Percentiles rank a stretch among this genome's conserved stretches.
These are phyloP conservation scores for Leersia perrieri DNA, from an alignment of 176 grass and related monocot genomes.

Conservation along the genomic window DNA sequence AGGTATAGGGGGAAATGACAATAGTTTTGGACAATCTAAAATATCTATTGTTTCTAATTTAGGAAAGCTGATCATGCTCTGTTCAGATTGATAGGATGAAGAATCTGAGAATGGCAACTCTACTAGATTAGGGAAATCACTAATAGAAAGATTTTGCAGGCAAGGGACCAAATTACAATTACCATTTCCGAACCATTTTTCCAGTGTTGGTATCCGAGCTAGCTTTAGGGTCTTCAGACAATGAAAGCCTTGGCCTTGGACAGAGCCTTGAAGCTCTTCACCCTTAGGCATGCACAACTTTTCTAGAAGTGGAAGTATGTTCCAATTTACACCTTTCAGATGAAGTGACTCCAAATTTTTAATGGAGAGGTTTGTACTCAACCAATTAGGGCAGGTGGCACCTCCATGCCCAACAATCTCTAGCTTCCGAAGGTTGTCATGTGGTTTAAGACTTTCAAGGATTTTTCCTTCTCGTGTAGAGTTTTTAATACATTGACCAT, in stretches of 20 bases:
- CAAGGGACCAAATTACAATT: not conserved
- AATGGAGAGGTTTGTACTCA: not conserved
- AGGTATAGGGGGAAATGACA: not conserved
- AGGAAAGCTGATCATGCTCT: not conserved
- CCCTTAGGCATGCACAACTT: not conserved
- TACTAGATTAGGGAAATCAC: not conserved
- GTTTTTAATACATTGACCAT: accelerated
- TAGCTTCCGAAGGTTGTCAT: not conserved
- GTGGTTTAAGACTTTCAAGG: not conserved
- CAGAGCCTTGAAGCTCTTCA: too few species aligned
- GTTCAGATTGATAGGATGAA: not conserved
- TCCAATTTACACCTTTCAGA: not conserved
- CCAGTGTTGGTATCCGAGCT: not conserved
- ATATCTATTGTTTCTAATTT: not conserved
- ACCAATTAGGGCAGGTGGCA: not conserved
- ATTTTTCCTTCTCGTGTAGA: not conserved
- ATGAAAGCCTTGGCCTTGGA: not conserved
- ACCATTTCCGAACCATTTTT: not conserved
- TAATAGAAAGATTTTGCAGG: not conserved
- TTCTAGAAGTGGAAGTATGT: not conserved
- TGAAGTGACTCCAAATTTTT: not conserved
- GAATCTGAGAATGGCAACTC: not conserved
- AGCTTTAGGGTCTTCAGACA: not conserved
- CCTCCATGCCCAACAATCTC: not conserved
- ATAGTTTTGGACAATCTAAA: not conserved